These are phyloP conservation scores for Leccinum pellstonianum DNA, from an alignment of 768 basidiomycete species.

Conservation along the genomic window DNA sequence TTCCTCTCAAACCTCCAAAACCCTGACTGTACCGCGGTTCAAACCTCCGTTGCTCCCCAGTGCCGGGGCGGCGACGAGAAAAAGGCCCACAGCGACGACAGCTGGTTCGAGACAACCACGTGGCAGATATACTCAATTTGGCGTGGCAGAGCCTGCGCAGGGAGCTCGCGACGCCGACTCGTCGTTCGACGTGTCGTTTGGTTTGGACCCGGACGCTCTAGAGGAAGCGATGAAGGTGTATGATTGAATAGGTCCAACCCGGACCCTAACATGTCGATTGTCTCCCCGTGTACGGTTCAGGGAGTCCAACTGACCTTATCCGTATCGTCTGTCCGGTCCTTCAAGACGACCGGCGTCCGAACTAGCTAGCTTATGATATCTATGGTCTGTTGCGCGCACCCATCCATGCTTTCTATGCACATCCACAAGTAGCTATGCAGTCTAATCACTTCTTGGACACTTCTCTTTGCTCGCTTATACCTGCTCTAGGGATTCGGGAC, in stretches of 20 bases:
- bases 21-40: constrained; percentile 22
- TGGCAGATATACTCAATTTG: not conserved
- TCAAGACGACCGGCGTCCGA: not conserved
- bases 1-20: constrained; percentile 21
- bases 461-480: not conserved
- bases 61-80: not conserved
- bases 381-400: not conserved
- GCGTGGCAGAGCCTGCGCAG: not conserved
- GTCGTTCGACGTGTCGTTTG: constrained; percentile 34
- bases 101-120: not conserved
- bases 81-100: not conserved
- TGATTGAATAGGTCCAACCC: constrained; percentile 17
- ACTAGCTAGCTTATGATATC: not conserved
- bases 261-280: not conserved
- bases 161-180: constrained; percentile 25
- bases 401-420: not conserved
- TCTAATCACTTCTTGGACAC: not conserved
- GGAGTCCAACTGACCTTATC: not conserved
- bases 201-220: constrained; percentile 28
- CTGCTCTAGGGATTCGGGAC: not conserved
- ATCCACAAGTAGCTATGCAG: not conserved
- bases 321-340: not conserved
- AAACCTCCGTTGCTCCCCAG: constrained; percentile 27
- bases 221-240: constrained; percentile 34
- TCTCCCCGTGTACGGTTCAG: not conserved